Evolutionary conservation across 2,329 filamentous ascomycete genomes (phyloP).

Genomic region (Ramichloridium luteum): DNA sequence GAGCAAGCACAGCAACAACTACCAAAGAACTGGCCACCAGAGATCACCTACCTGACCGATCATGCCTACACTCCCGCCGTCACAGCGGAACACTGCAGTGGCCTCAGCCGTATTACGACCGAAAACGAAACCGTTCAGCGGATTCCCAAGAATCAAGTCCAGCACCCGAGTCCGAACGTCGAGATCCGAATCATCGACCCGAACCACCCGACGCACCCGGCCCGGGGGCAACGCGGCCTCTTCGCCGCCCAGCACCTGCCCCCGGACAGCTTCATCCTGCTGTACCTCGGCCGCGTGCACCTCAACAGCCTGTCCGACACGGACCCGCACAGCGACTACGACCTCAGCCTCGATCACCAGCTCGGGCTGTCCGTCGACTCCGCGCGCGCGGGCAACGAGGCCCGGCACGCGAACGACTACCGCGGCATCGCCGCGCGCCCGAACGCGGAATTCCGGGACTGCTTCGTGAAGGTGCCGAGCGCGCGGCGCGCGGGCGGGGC

Average conservation of each 20-base stretch:
- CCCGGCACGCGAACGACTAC: slow-evolving; percentile 43
- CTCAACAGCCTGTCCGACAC: slow-evolving; percentile 31
- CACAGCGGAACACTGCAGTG: slow-evolving; percentile 13
- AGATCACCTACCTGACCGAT: slow-evolving; percentile 21
- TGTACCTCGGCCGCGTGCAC: slow-evolving; percentile 40
- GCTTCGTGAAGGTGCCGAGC: slow-evolving; percentile 27
- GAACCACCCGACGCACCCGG: slow-evolving; percentile 35
- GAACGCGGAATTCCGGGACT: slow-evolving; percentile 29
- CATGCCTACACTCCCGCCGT: slow-evolving; percentile 22
- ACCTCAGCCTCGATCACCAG: slow-evolving; percentile 39
- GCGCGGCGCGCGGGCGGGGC: slow-evolving; percentile 25
- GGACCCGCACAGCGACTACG: slow-evolving; percentile 37
- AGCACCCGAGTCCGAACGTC: slow-evolving; percentile 27
- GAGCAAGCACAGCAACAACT: too few species aligned
- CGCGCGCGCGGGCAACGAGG: slow-evolving; percentile 37
- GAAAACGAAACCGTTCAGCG: slow-evolving; percentile 17
- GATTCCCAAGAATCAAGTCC: slow-evolving; percentile 12
- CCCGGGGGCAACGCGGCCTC: slow-evolving; percentile 36
- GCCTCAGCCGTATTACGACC: slow-evolving; percentile 16
- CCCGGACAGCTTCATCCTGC: slow-evolving; percentile 36
- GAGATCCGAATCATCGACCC: slow-evolving; percentile 31
- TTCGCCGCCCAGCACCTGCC: slow-evolving; percentile 34
- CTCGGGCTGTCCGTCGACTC: slow-evolving; percentile 38
- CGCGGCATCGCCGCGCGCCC: slow-evolving; percentile 32
- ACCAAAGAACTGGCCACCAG: slow-evolving; percentile 22